A percentile compares a stretch with the other conserved stretches of the same genome.
phyloP scores from a whole-genome alignment of 2,329 filamentous ascomycete genomes.

The Zalaria sp. region DNA sequence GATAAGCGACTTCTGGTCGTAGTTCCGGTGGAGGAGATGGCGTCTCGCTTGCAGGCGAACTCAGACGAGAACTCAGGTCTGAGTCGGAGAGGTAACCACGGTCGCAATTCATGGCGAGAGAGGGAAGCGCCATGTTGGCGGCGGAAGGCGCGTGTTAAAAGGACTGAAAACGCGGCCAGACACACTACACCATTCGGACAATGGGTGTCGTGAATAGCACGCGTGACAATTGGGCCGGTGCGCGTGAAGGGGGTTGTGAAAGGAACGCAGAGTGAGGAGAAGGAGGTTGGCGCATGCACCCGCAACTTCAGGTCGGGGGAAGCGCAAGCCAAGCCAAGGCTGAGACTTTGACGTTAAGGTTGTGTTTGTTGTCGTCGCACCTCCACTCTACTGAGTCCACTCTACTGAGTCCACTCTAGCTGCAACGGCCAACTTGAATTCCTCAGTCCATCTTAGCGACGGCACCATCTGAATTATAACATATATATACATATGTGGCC shows the following conservation, averaged over 20 bases:
- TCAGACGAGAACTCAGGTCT: constrained; percentile 23
- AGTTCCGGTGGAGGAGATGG: constrained; percentile 17
- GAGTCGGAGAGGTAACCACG: constrained; percentile 11
- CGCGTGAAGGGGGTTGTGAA: constrained; percentile 2
- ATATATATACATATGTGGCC: too few relatives aligned
- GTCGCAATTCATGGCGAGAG: constrained; percentile 16
- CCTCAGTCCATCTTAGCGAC: too few relatives aligned
- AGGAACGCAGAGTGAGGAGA: background rate
- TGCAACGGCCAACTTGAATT: too few relatives aligned
- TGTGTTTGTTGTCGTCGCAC: too few relatives aligned
- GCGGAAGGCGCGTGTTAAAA: constrained; percentile 1
- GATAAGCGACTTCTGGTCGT: constrained; percentile 10
- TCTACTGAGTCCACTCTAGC: too few relatives aligned
- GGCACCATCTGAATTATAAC: too few relatives aligned
- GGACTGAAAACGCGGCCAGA: background rate
- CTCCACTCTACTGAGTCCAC: too few relatives aligned
- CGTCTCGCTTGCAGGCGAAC: constrained; percentile 24
- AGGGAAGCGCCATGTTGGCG: constrained; percentile 6
- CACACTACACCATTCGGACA: too few relatives aligned
- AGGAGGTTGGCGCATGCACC: background rate
- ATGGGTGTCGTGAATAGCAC: background rate
- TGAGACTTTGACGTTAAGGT: too few relatives aligned
- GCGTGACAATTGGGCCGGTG: constrained; percentile 1
- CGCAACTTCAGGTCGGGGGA: background rate
- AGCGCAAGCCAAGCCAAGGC: background rate